Evolutionary conservation across 257 asterid genomes (phyloP).

Genomic region (Solanum lycopersicoides): DNA sequence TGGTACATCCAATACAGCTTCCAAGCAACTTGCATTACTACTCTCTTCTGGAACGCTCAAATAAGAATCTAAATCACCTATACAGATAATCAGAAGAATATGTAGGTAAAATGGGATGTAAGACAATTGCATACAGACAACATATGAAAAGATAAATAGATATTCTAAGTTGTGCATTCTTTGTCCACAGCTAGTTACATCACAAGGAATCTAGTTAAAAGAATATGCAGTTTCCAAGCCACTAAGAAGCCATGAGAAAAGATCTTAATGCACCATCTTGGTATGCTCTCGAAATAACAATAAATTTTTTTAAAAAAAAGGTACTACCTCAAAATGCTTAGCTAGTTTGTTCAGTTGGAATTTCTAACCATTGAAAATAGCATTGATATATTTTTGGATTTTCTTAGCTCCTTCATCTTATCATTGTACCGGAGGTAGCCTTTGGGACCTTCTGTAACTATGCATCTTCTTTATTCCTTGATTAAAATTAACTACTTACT

Average conservation of each 20-base stretch:
- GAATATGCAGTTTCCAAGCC: neutral
- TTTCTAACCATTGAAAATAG: neutral
- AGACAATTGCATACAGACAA: neutral
- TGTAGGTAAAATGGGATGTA: neutral
- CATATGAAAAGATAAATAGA: neutral
- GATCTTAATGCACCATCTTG: neutral
- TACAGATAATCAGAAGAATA: conserved; percentile 10
- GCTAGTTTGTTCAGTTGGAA: neutral
- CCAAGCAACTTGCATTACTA: neutral
- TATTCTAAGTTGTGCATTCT: neutral
- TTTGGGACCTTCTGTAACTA: neutral
- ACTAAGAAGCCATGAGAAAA: neutral
- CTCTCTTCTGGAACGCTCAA: conserved; percentile 19
- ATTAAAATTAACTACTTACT: neutral
- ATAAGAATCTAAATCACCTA: conserved; percentile 40
- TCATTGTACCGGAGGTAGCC: neutral
- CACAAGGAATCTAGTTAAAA: neutral
- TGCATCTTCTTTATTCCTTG: neutral
- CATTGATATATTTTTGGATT: neutral
- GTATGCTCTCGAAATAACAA: neutral
- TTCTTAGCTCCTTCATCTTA: neutral
- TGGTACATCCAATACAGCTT: conserved; percentile 19
- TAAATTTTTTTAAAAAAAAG: neutral
- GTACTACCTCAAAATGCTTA: neutral
- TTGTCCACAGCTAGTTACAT: neutral